Percentiles rank a stretch among this genome's conserved stretches.
Conservation (phyloP, 2,329 filamentous ascomycete species). For the Biscogniauxia sp. region DNA sequence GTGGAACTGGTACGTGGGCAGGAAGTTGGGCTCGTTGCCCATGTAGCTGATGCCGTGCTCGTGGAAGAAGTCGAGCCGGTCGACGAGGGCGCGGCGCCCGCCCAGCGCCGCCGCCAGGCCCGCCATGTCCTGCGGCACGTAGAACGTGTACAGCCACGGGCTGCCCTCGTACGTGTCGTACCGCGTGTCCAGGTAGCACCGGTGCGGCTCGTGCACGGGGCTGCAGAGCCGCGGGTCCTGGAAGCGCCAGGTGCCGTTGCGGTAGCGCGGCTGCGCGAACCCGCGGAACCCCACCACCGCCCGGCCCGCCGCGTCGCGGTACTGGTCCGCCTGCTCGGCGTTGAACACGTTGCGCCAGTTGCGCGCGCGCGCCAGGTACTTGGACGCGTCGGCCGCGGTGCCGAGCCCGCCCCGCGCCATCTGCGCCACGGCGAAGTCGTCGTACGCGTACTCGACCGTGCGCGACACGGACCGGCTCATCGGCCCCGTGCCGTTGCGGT, state of each 20-base stretch:
- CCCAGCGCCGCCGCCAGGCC: constrained; percentile 47
- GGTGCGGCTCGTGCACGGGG: constrained; percentile 47
- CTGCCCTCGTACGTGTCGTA: constrained; percentile 43
- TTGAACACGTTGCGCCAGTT: constrained; percentile 72
- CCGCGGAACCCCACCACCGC: constrained; percentile 55
- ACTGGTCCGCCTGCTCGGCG: constrained; percentile 38
- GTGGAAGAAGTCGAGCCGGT: constrained; percentile 65
- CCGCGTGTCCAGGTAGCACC: constrained; percentile 46
- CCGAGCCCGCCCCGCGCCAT: constrained; percentile 58
- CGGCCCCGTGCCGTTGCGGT: constrained; percentile 61
- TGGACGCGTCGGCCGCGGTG: constrained; percentile 49
- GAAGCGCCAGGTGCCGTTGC: constrained; percentile 64
- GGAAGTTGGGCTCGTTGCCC: constrained; percentile 60
- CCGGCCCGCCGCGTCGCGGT: constrained; percentile 15
- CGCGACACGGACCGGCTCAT: constrained; percentile 68
- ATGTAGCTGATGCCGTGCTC: constrained; percentile 65
- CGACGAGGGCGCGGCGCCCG: constrained; percentile 54
- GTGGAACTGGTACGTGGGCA: constrained; percentile 58
- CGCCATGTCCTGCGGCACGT: constrained; percentile 52
- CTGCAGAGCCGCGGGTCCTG: constrained; percentile 66
- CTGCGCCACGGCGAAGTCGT: constrained; percentile 68
- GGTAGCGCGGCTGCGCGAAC: constrained; percentile 67
- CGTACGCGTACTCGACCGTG: constrained; percentile 77
- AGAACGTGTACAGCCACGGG: constrained; percentile 69
- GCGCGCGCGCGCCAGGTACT: constrained; percentile 59